Base-by-base conservation (phyloP, 2,329 filamentous ascomycete species). In the Dactylellina sp. region DNA sequence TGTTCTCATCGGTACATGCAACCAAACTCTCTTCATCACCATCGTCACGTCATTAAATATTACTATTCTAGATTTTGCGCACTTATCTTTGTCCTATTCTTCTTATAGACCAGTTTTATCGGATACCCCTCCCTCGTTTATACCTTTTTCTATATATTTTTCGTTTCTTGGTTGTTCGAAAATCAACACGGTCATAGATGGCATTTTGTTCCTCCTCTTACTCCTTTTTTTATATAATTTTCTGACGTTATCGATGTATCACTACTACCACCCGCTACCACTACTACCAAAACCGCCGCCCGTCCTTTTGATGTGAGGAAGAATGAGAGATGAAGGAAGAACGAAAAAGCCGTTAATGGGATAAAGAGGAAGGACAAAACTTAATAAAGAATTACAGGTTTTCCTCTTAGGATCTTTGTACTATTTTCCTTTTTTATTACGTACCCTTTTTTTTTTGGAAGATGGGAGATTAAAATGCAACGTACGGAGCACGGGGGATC, bases 41-140 rank as follows among this genome's bases (percentile, higher is more conserved):
- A 20, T 52, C 28, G 9, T 18, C 49, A 52, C 49, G 49, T 52
- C 25, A 32, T 11, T 37, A 18, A 52, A 52, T 5, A 35, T 37
- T 46, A 46, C 20, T 16, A 50, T 50, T 50, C 46, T 50, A 50
- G 46, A 50, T 14, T 25, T 32, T 50, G 9, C n/a, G 2, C 20
- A 32, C 46, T 32, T 50, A 6, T 6, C 46, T 32, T 22, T 32
- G 12, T 25, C 3, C 3, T 50, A 16, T 32, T 50, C 32, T 56
- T 56, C 39, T 57, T 44, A 57, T 57, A 57, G 53, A 57, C 14
- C 37, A 44, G 39, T 57, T 32, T 57, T 42, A 42, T 53, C 20
- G 40, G 61, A 65, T 65, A 65, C 61, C 61, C 61, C 44, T 53
- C 35, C 22, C 37, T 64, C 52, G 42, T 61, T 57, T 16, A 25